phyloP scores from a whole-genome alignment of 2,329 filamentous ascomycete genomes.

The Albifimbria verrucaria region DNA sequence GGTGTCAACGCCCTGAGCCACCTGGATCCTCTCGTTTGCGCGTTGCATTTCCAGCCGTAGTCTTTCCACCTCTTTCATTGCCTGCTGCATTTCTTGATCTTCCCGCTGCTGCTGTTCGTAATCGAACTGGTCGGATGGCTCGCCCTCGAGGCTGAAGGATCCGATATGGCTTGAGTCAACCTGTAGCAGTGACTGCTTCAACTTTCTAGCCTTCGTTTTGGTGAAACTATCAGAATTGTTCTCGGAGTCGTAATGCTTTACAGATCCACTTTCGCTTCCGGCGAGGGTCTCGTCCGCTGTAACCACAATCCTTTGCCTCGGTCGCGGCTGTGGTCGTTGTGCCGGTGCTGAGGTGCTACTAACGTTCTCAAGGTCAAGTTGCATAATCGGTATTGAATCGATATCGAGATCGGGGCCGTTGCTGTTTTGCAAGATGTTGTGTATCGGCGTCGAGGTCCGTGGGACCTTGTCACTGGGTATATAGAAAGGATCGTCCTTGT shows the following conservation, averaged over 20 bases:
- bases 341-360: slow-evolving; percentile 25
- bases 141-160: slow-evolving; percentile 62
- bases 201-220: slow-evolving; percentile 47
- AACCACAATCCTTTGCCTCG: slow-evolving; percentile 62
- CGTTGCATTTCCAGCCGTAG: slow-evolving; percentile 86
- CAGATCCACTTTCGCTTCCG: slow-evolving; percentile 44
- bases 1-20: slow-evolving; percentile 63
- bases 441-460: slow-evolving; percentile 71
- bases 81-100: slow-evolving; percentile 83
- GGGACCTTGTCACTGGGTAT: slow-evolving; percentile 60
- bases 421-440: slow-evolving; percentile 68
- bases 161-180: slow-evolving; percentile 84
- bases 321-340: slow-evolving; percentile 34
- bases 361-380: slow-evolving; percentile 70
- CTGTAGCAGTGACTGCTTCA: slow-evolving; percentile 67
- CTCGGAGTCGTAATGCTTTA: slow-evolving; percentile 51
- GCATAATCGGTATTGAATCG: slow-evolving; percentile 93
- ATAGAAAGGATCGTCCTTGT: slow-evolving; percentile 94
- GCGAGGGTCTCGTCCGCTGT: slow-evolving; percentile 71
- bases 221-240: slow-evolving; percentile 43
- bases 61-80: slow-evolving; percentile 84
- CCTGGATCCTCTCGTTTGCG: slow-evolving; percentile 70
- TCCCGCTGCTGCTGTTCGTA: slow-evolving; percentile 69
- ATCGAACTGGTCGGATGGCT: slow-evolving; percentile 42
- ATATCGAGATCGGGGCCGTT: slow-evolving; percentile 83